Evolutionary conservation across 345 rosid genomes (phyloP).

Genomic region (Hibiscus tridactylites): DNA sequence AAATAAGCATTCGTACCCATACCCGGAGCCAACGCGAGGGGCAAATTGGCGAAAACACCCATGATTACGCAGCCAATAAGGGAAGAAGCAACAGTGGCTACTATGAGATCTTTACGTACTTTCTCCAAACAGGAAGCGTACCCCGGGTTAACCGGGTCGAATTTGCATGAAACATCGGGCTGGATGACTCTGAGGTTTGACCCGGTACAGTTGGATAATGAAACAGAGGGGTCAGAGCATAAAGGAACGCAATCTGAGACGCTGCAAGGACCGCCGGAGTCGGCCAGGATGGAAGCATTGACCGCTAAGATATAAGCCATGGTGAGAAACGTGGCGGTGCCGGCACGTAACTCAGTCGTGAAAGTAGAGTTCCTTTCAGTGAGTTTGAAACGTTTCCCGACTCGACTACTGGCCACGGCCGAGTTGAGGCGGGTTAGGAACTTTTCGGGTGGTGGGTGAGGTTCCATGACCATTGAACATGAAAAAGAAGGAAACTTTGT

Average conservation of each 20-base stretch:
- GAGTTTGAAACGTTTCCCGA: constrained; percentile 75
- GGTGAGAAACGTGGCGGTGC: constrained; percentile 90
- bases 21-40: constrained; percentile 88
- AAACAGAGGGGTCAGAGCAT: constrained; percentile 54
- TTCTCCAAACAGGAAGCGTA: constrained; percentile 61
- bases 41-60: constrained; percentile 83
- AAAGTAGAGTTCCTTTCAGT: constrained; percentile 61
- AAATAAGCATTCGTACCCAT: constrained; percentile 96
- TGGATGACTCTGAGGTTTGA: constrained; percentile 16
- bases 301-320: constrained; percentile 98
- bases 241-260: constrained; percentile 75
- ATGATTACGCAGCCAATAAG: constrained; percentile 76
- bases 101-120: constrained; percentile 72
- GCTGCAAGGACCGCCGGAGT: constrained; percentile 86
- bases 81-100: constrained; percentile 79
- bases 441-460: constrained; percentile 17
- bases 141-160: constrained; percentile 88
- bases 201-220: constrained; percentile 51
- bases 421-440: constrained; percentile 51
- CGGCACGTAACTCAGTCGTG: constrained; percentile 96
- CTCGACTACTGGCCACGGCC: constrained; percentile 32
- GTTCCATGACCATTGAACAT: constrained; percentile 15
- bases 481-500: neutral
- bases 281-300: constrained; percentile 87
- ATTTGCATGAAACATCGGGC: constrained; percentile 41